Base-by-base conservation (phyloP, 352 stramenopile genomes). In the Globisporangium parvum region DNA sequence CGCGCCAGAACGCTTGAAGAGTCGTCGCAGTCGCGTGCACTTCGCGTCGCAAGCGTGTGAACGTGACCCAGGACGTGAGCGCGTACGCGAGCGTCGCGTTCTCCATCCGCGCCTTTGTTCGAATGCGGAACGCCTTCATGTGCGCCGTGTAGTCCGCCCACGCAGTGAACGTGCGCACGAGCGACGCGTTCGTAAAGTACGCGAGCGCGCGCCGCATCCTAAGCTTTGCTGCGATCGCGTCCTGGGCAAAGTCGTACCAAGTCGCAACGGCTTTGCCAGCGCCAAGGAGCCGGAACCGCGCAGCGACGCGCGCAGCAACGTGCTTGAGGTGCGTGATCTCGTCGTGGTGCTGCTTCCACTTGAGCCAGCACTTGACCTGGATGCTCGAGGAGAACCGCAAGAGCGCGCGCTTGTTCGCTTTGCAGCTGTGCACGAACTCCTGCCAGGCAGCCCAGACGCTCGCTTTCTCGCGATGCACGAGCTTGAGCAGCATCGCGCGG, bases 1-100 rank as follows among this genome's bases (percentile, higher is more conserved):
- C 80, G 11, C 83, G 77, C 80, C 80, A 93, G 39, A 83, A 87
- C 1, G 80, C 73, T 50, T 91, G 78, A 9, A 91, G 33, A 14
- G 21, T 53, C 2, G 67, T 81, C 0, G 71, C 78, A 18, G 61
- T 64, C 1, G 31, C 50, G 41, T 84, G 71, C 0, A 67, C 53
- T 23, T 76, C 51, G 20, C 72, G 60, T 0, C 69, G 60, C 15
- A 73, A 31, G 0, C 57, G 66, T 5, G 69, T 64, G 37, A 73
- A 77, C 9, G 45, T 67, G 20, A 86, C 40, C 80, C 80, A 91
- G 6, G 56, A 59, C 24, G 67, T 80, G 15, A 87, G 69, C 0
- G 67, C 73, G 47, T 71, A 87, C 17, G 71, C 61, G 9, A 89
- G 49, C 26, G 80, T 70, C 1, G 62, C 70, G 51, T 91, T 86